Evolutionary conservation across 805 yeast genomes (phyloP).

Genomic region (Ogataea polymorpha): DNA sequence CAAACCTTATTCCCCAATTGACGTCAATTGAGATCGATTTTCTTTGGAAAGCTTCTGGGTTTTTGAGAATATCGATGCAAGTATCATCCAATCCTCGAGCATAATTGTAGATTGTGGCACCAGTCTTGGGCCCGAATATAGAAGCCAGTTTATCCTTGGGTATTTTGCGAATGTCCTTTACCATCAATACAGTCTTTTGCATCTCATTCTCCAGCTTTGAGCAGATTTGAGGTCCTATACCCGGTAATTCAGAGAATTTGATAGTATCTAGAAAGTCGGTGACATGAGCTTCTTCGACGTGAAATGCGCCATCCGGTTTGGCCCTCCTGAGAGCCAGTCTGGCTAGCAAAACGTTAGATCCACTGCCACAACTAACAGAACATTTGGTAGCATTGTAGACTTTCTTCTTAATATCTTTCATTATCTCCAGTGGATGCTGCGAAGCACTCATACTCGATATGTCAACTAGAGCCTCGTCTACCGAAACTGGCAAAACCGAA

Average conservation of each 20-base stretch:
- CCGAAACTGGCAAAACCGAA: conserved; percentile 76
- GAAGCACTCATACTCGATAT: conserved; percentile 33
- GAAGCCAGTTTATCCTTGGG: conserved; percentile 37
- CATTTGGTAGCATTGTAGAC: conserved; percentile 51
- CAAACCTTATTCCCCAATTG: conserved; percentile 85
- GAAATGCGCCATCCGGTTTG: conserved; percentile 70
- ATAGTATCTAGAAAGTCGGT: conserved; percentile 37
- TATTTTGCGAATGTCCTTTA: conserved; percentile 39
- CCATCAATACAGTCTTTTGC: conserved; percentile 16
- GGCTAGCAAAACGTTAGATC: conserved; percentile 70
- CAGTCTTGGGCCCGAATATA: conserved; percentile 68
- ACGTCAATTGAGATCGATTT: conserved; percentile 85
- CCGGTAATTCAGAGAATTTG: conserved; percentile 50
- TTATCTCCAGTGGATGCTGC: conserved; percentile 25
- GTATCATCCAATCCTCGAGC: conserved; percentile 68
- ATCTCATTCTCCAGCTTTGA: conserved; percentile 42
- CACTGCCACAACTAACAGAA: conserved; percentile 77
- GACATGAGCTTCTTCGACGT: conserved; percentile 32
- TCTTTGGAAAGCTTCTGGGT: conserved; percentile 51
- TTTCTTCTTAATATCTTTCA: conserved; percentile 37
- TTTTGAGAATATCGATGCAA: conserved; percentile 48
- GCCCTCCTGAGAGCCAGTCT: conserved; percentile 70
- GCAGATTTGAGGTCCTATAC: conserved; percentile 54
- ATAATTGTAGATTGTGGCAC: conserved; percentile 56
- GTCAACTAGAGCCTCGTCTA: conserved; percentile 89